Base-by-base conservation (phyloP, 2,329 filamentous ascomycete genomes). In the Reticulascus tulasneorum region DNA sequence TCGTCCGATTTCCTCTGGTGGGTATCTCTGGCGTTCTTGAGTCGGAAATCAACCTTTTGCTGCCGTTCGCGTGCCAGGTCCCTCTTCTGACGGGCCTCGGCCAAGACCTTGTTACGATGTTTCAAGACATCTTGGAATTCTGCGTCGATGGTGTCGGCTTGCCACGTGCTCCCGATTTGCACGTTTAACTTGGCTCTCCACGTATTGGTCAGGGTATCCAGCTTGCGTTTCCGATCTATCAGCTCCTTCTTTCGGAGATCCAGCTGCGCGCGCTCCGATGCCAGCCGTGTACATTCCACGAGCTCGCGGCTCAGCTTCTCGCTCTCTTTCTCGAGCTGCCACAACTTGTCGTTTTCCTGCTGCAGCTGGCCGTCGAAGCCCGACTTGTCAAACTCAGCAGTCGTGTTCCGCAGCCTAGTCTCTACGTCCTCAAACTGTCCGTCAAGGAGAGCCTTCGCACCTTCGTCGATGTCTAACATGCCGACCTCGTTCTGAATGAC, bases 401-500 rank as follows among this genome's bases (percentile, higher is more conserved):
- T 83, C 4, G 78, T 71, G 35, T 74, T 71, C 29, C 73, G 62
- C 12, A 94, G 68, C 22, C 73, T 75, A 13, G 67, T 64, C 42
- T 84, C 76, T 0, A 86, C 71, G 24, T 93, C 85, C 23, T 79
- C 75, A 31, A 86, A 75, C 35, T 84, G 82, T 12, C 81, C 77
- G 50, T 93, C 84, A 7, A 96, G 70, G 4, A 86, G 70, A 18
- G 85, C 84, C 56, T 87, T 86, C 21, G 78, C 77, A 4, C 90
- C 90, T 62, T 97, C 91, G 49, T 98, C 91, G 20, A 90, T 74
- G 23, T 84, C 75, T 37, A 98, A 82, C n/a, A 70, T 68, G 49
- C 83, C 74, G 21, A 88, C 68, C 21, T 84, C 78, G 29, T 67
- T 72, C 53, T 94, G 86, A 22, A 90, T 69, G 1, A 67, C 63